These are phyloP conservation scores for Solanum boliviense DNA, from an alignment of 257 asterid species.

Conservation along the genomic window DNA sequence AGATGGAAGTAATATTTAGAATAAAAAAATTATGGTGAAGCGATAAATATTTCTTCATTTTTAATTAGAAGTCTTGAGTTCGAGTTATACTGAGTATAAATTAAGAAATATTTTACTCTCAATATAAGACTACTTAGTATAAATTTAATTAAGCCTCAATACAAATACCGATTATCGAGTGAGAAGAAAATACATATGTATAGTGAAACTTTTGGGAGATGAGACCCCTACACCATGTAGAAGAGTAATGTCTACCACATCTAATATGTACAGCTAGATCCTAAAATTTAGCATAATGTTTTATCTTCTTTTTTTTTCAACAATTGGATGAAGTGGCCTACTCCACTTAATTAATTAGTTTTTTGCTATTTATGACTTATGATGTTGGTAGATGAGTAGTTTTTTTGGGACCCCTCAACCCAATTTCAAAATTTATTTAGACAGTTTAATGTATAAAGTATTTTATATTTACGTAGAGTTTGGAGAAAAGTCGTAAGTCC, in stretches of 20 bases:
- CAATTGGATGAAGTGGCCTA: background rate
- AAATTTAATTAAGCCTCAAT: background rate
- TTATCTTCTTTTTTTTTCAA: background rate
- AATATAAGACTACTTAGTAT: background rate
- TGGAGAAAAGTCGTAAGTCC: fast-evolving
- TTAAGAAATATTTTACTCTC: background rate
- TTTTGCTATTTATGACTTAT: background rate
- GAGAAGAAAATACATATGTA: background rate
- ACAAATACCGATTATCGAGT: background rate
- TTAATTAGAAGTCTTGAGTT: background rate
- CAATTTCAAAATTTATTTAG: background rate
- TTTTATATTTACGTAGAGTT: background rate
- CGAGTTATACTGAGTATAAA: too few species aligned
- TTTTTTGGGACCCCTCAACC: background rate
- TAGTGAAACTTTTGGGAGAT: background rate
- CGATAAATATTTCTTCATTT: background rate
- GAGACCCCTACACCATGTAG: background rate
- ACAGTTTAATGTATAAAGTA: background rate
- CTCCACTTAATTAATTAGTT: background rate
- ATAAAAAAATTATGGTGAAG: fast-evolving
- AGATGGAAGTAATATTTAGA: background rate
- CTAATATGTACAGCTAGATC: background rate
- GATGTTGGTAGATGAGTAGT: background rate
- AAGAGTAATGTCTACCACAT: background rate
- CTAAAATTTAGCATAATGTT: background rate